Conservation (phyloP, 106 monocot genomes). For the Hemerocallis citrina region DNA sequence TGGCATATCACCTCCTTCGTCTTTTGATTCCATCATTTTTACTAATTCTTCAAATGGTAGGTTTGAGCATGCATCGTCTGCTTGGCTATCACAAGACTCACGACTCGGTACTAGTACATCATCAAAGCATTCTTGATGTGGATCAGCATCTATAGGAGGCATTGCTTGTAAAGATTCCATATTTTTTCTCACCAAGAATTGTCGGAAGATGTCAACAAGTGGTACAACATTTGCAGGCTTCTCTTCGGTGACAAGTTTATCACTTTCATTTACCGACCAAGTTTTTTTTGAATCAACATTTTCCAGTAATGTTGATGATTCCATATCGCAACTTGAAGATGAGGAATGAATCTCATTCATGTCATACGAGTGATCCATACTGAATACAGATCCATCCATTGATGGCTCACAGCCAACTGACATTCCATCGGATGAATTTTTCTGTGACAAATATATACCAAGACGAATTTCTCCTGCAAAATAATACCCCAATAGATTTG, state of each 20-base stretch:
- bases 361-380: conserved; percentile 29
- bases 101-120: neutral
- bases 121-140: conserved; percentile 7
- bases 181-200: conserved; percentile 32
- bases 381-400: conserved; percentile 20
- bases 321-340: conserved; percentile 16
- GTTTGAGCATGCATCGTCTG: conserved; percentile 22
- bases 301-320: conserved; percentile 12
- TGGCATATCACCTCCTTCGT: conserved; percentile 54
- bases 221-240: conserved; percentile 26
- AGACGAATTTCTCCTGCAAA: conserved; percentile 85
- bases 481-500: no score
- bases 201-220: conserved; percentile 32
- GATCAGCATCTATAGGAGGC: conserved; percentile 14
- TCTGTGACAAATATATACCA: conserved; percentile 40
- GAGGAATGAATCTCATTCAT: conserved; percentile 13
- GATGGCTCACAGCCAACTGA: neutral
- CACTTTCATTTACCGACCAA: no score
- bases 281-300: no score
- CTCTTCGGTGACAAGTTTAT: conserved; percentile 21
- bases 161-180: conserved; percentile 5
- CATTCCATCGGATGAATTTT: conserved; percentile 15
- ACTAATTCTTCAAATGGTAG: conserved; percentile 45
- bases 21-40: conserved; percentile 48
- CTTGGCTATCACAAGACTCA: conserved; percentile 18